Evolutionary conservation across 2,329 filamentous ascomycete species (phyloP), one percentile per base, ranked within the genome.

Genomic region (Pestalotiopsis sp.): DNA sequence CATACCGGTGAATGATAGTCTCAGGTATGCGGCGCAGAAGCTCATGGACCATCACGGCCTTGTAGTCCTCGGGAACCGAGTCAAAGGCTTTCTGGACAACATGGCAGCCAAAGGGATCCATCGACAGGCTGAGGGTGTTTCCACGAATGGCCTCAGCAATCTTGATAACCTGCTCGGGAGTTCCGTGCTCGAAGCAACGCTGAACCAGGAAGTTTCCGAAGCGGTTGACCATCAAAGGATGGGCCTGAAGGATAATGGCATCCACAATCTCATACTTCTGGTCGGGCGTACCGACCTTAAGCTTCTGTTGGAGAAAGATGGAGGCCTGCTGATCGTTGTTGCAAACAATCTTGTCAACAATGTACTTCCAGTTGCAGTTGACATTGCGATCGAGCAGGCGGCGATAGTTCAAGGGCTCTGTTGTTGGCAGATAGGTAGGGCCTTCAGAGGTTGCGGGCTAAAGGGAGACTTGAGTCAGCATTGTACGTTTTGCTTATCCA

Each of bases 301-400:
- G 92, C 84, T 99, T 99, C 83, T 99, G 96, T 80, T 99, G 96
- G 59, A 99, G 86, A 82, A 99, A 99, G 76, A 99, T 98, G 2
- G 96, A 99, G 11, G 97, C 96, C 81, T 99, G 96, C 81, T 99
- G 96, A 78, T 99, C 96, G 80, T 99, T 98, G 84, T 95, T 98
- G 88, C 94, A 97, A 73, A 99, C 95, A 78, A 99, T 99, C 86
- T 98, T 98, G 84, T 99, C 95, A 67, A 99, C 96, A 74, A 99
- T 98, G 79, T 97, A 98, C 83, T 96, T 97, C 96, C 95, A 99
- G 83, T 99, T 97, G 83, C 95, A 98, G 76, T 93, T 97, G 81
- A 97, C 94, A 78, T 95, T 97, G 77, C 95, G 94, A 77, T 99
- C 96, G 61, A 98, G 89, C 52, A 99, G 88, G 67, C 95, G 94